Percentiles rank a stretch among this genome's conserved stretches.
Conservation (phyloP, 2,329 filamentous ascomycete genomes). For the Aspergillus chevalieri region DNA sequence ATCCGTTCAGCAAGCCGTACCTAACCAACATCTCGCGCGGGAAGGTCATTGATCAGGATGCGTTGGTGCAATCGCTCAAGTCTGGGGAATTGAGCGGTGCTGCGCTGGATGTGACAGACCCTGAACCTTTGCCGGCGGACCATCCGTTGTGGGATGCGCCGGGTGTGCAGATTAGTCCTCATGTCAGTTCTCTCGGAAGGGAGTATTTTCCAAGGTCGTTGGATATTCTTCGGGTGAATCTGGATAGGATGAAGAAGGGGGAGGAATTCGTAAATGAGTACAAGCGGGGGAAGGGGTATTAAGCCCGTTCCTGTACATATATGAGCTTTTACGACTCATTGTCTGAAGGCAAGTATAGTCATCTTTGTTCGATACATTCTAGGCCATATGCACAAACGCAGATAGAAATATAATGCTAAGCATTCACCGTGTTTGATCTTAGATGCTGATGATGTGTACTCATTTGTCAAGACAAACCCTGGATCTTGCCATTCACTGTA, state of each 20-base stretch:
- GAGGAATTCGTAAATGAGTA: slow-evolving; percentile 57
- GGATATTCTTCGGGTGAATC: slow-evolving; percentile 53
- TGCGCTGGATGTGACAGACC: slow-evolving; percentile 72
- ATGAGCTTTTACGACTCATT: no score
- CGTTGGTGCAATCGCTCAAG: slow-evolving; percentile 57
- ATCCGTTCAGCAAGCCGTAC: slow-evolving; percentile 46
- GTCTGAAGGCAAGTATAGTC: no score
- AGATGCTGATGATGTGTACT: no score
- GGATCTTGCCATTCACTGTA: no score
- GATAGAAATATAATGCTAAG: no score
- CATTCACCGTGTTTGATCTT: no score
- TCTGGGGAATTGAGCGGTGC: slow-evolving; percentile 55
- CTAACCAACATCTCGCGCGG: slow-evolving; percentile 68
- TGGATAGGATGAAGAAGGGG: slow-evolving; percentile 48
- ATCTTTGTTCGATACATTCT: no score
- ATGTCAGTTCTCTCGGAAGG: slow-evolving; percentile 52
- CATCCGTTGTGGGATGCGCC: slow-evolving; percentile 64
- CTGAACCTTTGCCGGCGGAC: slow-evolving; percentile 65
- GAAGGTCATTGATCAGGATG: slow-evolving; percentile 55
- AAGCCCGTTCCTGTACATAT: no score
- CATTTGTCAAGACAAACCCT: no score
- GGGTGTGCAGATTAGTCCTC: slow-evolving; percentile 65
- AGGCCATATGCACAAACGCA: no score
- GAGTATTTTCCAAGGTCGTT: slow-evolving; percentile 54
- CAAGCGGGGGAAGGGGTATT: slow-evolving; percentile 57